Base-by-base conservation (phyloP, 495 filamentous ascomycete species). In the Platismatia glauca region DNA sequence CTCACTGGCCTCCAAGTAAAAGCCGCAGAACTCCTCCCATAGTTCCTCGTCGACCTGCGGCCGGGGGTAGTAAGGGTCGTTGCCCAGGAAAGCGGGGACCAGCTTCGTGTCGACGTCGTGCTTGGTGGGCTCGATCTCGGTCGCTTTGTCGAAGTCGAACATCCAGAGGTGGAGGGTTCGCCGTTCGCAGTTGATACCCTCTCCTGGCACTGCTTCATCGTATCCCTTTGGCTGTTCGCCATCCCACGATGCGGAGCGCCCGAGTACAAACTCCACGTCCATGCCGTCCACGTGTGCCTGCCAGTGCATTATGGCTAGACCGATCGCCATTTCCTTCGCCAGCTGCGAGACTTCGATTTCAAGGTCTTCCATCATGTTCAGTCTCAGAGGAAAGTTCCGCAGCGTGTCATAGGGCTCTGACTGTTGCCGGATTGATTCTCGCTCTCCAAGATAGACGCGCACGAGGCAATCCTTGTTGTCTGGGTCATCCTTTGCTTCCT, bases 121-220 rank as follows among this genome's bases (percentile, higher is more conserved):
- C 15, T 41, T 46, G 16, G 75, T 71, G 64, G 78, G 70, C 3
- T 66, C 35, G 12, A 79, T 71, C 39, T 13, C 7, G 0, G 60
- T 69, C 50, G 74, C 75, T 20, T 72, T 68, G 66, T 80, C 75
- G 62, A 80, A 81, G 56, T 82, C 78, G 3, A 82, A 66, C n/a
- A 78, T 57, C 79, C 78, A 81, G 57, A 79, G 48, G 41, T 64
- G 57, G 0, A 64, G 7, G 37, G 46, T n/a, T 37, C 65, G 29
- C 16, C 57, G 55, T 16, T 64, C 56, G 44, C 60, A 57, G 18
- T 55, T 55, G 46, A 44, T 31, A 8, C 9, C 7, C 41, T 58
- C 22, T 9, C 55, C 43, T 9, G 34, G 34, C 9, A 35, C 5
- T 35, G 34, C 34, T 46, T 60, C 57, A 3, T 58, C 52, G 38